Evolutionary conservation across 2,329 filamentous ascomycete genomes (phyloP), one percentile per base, ranked within the genome.

Genomic region (Hypoxylon sp.): DNA sequence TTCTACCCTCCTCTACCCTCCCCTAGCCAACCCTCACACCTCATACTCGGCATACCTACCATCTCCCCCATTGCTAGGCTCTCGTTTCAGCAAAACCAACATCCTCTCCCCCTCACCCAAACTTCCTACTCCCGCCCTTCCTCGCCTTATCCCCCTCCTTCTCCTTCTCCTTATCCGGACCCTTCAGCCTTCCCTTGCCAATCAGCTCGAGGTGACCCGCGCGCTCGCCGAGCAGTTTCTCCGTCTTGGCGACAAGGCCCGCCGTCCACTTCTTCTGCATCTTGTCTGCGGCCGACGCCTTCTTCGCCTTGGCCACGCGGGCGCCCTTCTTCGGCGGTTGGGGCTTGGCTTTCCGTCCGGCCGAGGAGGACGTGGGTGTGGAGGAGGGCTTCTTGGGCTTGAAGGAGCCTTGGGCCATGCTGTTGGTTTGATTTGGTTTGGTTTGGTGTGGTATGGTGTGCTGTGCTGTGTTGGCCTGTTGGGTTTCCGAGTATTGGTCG

Each of bases 201-300:
- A 89, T 87, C 69, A 89, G 75, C 80, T 89, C 87, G 24, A 89
- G 78, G 65, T 89, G 87, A 0, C 87, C 87, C 4, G 86, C 87
- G 7, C 87, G 80, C 80, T 89, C 86, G 66, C 87, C 87, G 44
- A 89, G 82, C 75, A 89, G 80, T 68, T 82, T 81, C 81, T 89
- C 87, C 32, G 87, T 89, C 80, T 83, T 82, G 64, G 80, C 81
- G 47, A 81, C 82, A 75, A 89, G 81, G 51, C 86, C 87, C 2
- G 85, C 82, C 11, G 85, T 83, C 75, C 85, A 86, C 78, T 88
- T 87, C 74, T 83, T 84, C 79, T 84, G 83, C 71, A 83, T 73
- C 80, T 86, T 87, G 79, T 87, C 85, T 72, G 85, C 80, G 17
- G 75, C 77, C 27, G 77, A 77, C 73, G 66, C 62, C 65, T 72